A percentile compares a stretch with the other conserved stretches of the same genome.
phyloP scores from a whole-genome alignment of 129 eudicot genomes.

The Escallonia rubra region DNA sequence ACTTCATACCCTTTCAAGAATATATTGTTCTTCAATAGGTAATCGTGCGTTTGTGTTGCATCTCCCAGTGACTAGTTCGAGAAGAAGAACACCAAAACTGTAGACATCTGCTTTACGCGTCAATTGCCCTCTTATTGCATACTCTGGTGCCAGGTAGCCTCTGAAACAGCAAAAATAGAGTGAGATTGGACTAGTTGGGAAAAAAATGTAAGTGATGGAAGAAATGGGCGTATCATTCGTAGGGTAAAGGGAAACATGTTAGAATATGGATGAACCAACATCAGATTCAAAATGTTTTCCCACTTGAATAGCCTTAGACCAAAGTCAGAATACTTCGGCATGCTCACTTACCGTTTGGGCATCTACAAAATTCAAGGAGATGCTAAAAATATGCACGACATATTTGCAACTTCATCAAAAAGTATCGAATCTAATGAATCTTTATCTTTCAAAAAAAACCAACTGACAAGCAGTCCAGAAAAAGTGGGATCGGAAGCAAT shows the following conservation, averaged over 20 bases:
- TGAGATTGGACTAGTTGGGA: too few species aligned
- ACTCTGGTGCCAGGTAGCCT: constrained; percentile 97
- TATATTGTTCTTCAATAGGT: constrained; percentile 69
- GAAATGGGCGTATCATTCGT: too few species aligned
- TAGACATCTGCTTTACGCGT: constrained; percentile 91
- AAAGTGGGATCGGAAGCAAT: too few species aligned
- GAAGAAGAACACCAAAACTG: constrained; percentile 92
- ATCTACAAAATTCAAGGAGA: too few species aligned
- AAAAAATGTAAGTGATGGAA: too few species aligned
- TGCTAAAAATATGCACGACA: too few species aligned
- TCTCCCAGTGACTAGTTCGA: constrained; percentile 87
- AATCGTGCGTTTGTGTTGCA: constrained; percentile 69
- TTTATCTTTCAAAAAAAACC: not conserved
- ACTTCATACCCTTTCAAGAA: constrained; percentile 88
- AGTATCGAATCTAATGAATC: too few species aligned
- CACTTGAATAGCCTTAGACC: too few species aligned
- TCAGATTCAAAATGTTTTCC: not conserved
- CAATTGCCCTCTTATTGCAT: constrained; percentile 84
- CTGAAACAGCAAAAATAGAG: constrained; percentile 30
- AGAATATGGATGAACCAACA: not conserved
- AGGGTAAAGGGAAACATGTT: not conserved
- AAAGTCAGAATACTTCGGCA: too few species aligned
- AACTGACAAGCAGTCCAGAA: not conserved
- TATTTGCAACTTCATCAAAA: too few species aligned
- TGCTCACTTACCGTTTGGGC: too few species aligned